Percentiles rank a stretch among this genome's conserved stretches.
These are phyloP conservation scores for Pythium folliculosum DNA, from an alignment of 352 stramenopile genomes.

Conservation along the genomic window DNA sequence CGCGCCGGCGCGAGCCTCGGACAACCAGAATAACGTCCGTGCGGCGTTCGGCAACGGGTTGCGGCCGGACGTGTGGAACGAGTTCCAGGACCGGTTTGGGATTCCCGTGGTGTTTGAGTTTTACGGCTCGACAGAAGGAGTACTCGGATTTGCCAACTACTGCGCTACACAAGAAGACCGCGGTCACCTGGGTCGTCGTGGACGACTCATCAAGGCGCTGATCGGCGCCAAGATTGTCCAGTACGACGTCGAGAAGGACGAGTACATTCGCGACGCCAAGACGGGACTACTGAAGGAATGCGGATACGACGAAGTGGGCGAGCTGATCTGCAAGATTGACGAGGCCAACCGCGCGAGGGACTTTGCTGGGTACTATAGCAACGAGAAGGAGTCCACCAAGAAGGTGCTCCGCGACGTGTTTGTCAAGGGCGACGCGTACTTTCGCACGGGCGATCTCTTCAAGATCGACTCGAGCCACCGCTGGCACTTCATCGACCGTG, in stretches of 20 bases:
- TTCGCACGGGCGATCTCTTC: slow-evolving; percentile 90
- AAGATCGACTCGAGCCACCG: slow-evolving; percentile 64
- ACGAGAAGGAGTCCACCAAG: slow-evolving; percentile 74
- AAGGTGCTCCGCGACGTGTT: slow-evolving; percentile 88
- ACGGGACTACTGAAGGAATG: slow-evolving; percentile 55
- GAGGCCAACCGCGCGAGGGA: slow-evolving; percentile 46
- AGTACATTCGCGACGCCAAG: slow-evolving; percentile 46
- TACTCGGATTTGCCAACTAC: slow-evolving; percentile 77
- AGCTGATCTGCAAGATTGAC: slow-evolving; percentile 69
- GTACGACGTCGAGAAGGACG: slow-evolving; percentile 79
- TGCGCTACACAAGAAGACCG: slow-evolving; percentile 59
- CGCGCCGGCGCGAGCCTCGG: slow-evolving; percentile 42
- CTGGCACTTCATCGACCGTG: slow-evolving; percentile 91
- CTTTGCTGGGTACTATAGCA: slow-evolving; percentile 92
- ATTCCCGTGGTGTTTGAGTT: slow-evolving; percentile 91
- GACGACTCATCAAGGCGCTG: slow-evolving; percentile 48
- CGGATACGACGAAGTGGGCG: slow-evolving; percentile 59
- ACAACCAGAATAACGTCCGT: slow-evolving; percentile 67
- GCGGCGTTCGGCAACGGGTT: slow-evolving; percentile 91
- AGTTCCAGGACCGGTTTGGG: slow-evolving; percentile 87
- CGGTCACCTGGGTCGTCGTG: slow-evolving; percentile 66
- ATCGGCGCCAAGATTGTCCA: slow-evolving; percentile 69
- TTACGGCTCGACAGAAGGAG: slow-evolving; percentile 91
- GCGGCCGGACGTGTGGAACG: slow-evolving; percentile 84
- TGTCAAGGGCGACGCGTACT: slow-evolving; percentile 84